phyloP scores from a whole-genome alignment of 2,329 filamentous ascomycete genomes.

The Fonsecaea nubica region DNA sequence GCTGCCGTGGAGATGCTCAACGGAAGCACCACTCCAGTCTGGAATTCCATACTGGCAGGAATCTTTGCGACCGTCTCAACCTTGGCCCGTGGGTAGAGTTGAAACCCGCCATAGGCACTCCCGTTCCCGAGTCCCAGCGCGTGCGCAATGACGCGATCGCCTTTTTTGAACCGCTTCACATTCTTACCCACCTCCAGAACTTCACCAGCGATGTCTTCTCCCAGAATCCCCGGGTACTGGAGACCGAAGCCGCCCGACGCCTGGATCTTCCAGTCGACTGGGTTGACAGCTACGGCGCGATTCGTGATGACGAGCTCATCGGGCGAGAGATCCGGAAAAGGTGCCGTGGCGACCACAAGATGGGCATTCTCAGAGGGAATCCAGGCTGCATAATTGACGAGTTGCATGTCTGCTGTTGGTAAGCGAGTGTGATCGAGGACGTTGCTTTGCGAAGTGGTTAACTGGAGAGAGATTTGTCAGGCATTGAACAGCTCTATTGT shows the following conservation, averaged over 20 bases:
- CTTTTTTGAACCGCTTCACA: slow-evolving; percentile 50
- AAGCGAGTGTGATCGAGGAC: not conserved
- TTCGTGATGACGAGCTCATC: slow-evolving; percentile 26
- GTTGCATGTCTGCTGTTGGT: not conserved
- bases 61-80: slow-evolving; percentile 40
- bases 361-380: slow-evolving; percentile 16
- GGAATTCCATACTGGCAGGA: slow-evolving; percentile 44
- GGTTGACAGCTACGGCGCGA: slow-evolving; percentile 28
- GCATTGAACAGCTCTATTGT: not conserved
- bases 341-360: slow-evolving; percentile 21
- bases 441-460: not conserved
- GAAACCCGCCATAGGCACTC: slow-evolving; percentile 50
- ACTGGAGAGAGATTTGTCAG: not conserved
- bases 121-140: slow-evolving; percentile 35
- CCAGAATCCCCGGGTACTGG: slow-evolving; percentile 48
- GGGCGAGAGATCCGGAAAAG: slow-evolving; percentile 15
- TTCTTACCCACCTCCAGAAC: slow-evolving; percentile 53
- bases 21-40: slow-evolving; percentile 46
- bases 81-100: slow-evolving; percentile 41
- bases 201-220: slow-evolving; percentile 56
- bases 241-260: slow-evolving; percentile 13
- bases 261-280: slow-evolving; percentile 27
- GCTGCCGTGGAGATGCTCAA: slow-evolving; percentile 47
- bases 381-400: slow-evolving; percentile 28
- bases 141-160: slow-evolving; percentile 38